A percentile compares a stretch with the other conserved stretches of the same genome.
Conservation (phyloP, 495 filamentous ascomycete genomes). For the Hypoxylon lienhwacheense region DNA sequence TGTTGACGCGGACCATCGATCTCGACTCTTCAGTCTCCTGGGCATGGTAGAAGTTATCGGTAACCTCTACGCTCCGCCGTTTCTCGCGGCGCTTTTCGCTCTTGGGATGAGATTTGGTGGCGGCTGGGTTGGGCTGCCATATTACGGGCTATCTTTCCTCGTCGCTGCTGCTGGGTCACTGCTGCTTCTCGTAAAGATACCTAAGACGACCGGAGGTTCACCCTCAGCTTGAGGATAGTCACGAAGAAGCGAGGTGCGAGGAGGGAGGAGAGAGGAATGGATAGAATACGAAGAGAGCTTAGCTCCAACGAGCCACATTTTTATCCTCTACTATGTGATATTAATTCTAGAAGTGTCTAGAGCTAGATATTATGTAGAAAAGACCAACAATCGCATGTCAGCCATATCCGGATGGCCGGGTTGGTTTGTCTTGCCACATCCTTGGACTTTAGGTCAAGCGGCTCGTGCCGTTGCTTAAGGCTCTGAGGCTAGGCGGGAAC, state of each 20-base stretch:
- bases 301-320: too few species aligned
- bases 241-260: neutral
- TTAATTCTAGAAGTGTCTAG: too few species aligned
- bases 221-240: neutral
- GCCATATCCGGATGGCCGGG: too few species aligned
- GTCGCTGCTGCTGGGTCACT: constrained; percentile 16
- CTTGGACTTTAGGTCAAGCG: too few species aligned
- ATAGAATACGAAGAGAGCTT: neutral
- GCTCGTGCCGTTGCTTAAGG: too few species aligned
- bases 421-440: too few species aligned
- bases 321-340: too few species aligned
- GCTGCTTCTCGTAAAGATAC: constrained; percentile 34
- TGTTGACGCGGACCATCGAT: constrained; percentile 58
- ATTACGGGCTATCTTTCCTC: constrained; percentile 31
- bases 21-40: constrained; percentile 60
- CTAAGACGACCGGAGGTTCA: constrained; percentile 6
- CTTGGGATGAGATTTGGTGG: constrained; percentile 36
- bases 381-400: too few species aligned
- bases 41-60: constrained; percentile 59
- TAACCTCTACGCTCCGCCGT: constrained; percentile 54
- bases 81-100: constrained; percentile 36
- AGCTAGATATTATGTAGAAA: too few species aligned
- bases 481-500: too few species aligned
- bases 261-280: neutral
- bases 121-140: constrained; percentile 42